These are phyloP conservation scores for Rhodotorula sp. DNA, from an alignment of 1,284 basidiomycete genomes.

Conservation along the genomic window DNA sequence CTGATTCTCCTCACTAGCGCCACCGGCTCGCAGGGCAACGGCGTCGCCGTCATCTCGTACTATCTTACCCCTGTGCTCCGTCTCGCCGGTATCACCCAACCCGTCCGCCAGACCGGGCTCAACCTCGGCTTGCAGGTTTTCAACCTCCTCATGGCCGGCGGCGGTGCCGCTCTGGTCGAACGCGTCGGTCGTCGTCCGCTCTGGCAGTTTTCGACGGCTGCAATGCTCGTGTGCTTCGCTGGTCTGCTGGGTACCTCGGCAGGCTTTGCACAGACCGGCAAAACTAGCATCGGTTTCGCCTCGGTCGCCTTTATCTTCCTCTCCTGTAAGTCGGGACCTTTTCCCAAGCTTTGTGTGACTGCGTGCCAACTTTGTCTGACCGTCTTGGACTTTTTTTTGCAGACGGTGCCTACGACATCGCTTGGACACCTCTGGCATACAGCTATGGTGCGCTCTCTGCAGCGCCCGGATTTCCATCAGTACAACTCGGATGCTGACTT, in stretches of 20 bases:
- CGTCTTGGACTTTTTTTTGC: conserved; percentile 42
- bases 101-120: conserved; percentile 59
- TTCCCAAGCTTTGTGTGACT: not conserved
- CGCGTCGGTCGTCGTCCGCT: conserved; percentile 60
- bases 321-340: conserved; percentile 53
- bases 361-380: not conserved
- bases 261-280: conserved; percentile 51
- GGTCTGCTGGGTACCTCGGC: conserved; percentile 57
- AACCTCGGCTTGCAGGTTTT: conserved; percentile 64
- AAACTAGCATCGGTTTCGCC: conserved; percentile 55
- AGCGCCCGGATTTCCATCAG: not conserved
- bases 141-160: conserved; percentile 58
- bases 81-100: conserved; percentile 36
- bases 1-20: conserved; percentile 51
- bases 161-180: conserved; percentile 56
- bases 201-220: conserved; percentile 61
- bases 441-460: conserved; percentile 54
- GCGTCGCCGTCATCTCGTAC: conserved; percentile 44
- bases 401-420: conserved; percentile 52
- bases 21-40: conserved; percentile 43
- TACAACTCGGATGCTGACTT: not conserved
- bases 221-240: conserved; percentile 68
- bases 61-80: conserved; percentile 29
- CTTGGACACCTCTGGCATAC: conserved; percentile 62
- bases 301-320: conserved; percentile 75